Evolutionary conservation across 176 grass and related monocot species (phyloP), one percentile per base, ranked within the genome.

Genomic region (Echinochloa phyllopogon): DNA sequence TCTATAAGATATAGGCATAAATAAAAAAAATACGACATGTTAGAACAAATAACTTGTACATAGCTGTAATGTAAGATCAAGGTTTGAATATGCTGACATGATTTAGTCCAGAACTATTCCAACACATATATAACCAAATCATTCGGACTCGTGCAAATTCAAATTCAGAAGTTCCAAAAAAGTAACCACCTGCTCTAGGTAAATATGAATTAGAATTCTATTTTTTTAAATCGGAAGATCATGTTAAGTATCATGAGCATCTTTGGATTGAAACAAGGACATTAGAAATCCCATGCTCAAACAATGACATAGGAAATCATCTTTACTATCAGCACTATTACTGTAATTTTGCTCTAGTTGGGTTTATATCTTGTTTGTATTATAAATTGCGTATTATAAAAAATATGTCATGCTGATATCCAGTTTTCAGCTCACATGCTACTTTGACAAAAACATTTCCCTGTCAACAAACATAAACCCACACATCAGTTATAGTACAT

Each of bases 1-100:
- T 86, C 97, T 99, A 84, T 43, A 89, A 65, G 85, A 56, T 76
- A 80, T 69, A 77, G 85, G 18, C 17, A 2, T 20, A 18, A 87
- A 50, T 45, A 47, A 86, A 2, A 2, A 60, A 48, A 68, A 21
- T 17, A 72, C 9, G 16, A 79, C 40, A 44, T 38, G 25, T 60
- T 43, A 45, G 20, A 83, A 69, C 48, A 90, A n/a, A 70, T 65
- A 50, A 42, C 45, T 74, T 67, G 39, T 65, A 38, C 8, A 18
- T 25, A 12, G 24, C 72, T 52, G n/a, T 59, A 69, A 61, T 29
- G 14, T 67, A 60, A 36, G 61, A 68, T 78, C 24, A 5, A 1
- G 15, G 50, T 84, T 27, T 59, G 36, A 52, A 60, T n/a, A 69
- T 68, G 74, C 72, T 41, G 53, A 48, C 39, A 37, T 75, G 52